Percentiles rank a stretch among this genome's conserved stretches.
Evolutionary conservation across 1,139 yeast species (phyloP).

Genomic region (Lodderomyces metapsilosis): DNA sequence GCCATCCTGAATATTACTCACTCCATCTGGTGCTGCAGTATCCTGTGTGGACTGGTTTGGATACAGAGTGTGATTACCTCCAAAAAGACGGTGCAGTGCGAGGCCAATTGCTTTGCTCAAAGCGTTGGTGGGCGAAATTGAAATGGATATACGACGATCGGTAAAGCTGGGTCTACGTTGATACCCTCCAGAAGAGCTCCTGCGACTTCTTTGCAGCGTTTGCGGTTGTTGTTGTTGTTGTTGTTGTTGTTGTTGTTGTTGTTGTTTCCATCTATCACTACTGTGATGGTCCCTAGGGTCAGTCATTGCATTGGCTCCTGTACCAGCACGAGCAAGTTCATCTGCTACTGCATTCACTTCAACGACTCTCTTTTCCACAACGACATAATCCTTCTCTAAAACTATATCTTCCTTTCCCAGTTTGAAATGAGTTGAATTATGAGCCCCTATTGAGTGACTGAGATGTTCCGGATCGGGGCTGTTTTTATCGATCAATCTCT

Average conservation of each 20-base stretch:
- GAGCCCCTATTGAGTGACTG: constrained; percentile 17
- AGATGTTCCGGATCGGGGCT: constrained; percentile 42
- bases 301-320: constrained; percentile 51
- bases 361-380: constrained; percentile 89
- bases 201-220: constrained; percentile 17
- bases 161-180: constrained; percentile 50
- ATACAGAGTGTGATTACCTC: constrained; percentile 23
- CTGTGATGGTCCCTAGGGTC: constrained; percentile 10
- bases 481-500: constrained; percentile 39
- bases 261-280: constrained; percentile 7
- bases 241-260: constrained; percentile 1
- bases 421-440: constrained; percentile 15
- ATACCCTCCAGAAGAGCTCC: constrained; percentile 28
- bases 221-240: constrained; percentile 8
- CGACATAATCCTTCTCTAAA: constrained; percentile 83
- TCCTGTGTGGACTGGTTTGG: constrained; percentile 8
- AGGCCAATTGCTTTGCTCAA: constrained; percentile 82
- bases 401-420: constrained; percentile 41
- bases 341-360: constrained; percentile 96
- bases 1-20: constrained; percentile 3
- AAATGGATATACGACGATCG: constrained; percentile 63
- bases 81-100: constrained; percentile 87
- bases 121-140: constrained; percentile 86
- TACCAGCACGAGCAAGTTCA: constrained; percentile 72
- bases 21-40: constrained; percentile 8